Evolutionary conservation across 1,139 yeast species (phyloP).

Genomic region (Fermentozyma sake): DNA sequence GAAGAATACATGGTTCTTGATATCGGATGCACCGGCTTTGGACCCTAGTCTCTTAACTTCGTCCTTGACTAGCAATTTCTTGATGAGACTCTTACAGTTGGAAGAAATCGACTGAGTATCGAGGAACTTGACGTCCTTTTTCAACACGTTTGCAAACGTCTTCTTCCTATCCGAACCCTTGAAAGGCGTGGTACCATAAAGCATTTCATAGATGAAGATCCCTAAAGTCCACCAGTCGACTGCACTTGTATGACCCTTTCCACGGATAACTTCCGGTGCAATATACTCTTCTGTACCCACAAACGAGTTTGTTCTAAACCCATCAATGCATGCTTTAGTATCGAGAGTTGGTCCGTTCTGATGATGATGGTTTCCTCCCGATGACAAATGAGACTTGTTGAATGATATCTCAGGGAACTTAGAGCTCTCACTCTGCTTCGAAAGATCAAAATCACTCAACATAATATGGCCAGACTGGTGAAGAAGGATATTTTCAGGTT

Average conservation of each 20-base stretch:
- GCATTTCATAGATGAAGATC: constrained; percentile 85
- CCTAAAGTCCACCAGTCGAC: constrained; percentile 99
- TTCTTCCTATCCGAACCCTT: constrained; percentile 85
- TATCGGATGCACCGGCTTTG: constrained; percentile 89
- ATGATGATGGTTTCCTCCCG: constrained; percentile 11
- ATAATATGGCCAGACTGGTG: constrained; percentile 97
- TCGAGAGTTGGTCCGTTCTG: constrained; percentile 50
- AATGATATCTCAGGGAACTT: constrained; percentile 50
- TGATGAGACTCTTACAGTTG: constrained; percentile 71
- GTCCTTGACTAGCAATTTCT: constrained; percentile 80
- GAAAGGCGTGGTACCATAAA: constrained; percentile 93
- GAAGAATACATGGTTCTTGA: constrained; percentile 86
- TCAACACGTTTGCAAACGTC: constrained; percentile 83
- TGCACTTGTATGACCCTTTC: constrained; percentile 95
- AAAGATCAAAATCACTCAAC: constrained; percentile 94
- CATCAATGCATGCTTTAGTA: constrained; percentile 92
- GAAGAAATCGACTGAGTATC: constrained; percentile 58
- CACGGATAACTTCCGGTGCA: constrained; percentile 96
- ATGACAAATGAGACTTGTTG: constrained; percentile 20
- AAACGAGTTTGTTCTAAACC: constrained; percentile 92
- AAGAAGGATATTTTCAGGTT: constrained; percentile 88
- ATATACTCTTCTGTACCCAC: constrained; percentile 98
- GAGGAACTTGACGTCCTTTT: constrained; percentile 74
- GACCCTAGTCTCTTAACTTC: constrained; percentile 87
- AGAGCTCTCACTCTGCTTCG: constrained; percentile 78